Evolutionary conservation across 2,329 filamentous ascomycete genomes (phyloP).

Genomic region (Mollisiaceae sp.): DNA sequence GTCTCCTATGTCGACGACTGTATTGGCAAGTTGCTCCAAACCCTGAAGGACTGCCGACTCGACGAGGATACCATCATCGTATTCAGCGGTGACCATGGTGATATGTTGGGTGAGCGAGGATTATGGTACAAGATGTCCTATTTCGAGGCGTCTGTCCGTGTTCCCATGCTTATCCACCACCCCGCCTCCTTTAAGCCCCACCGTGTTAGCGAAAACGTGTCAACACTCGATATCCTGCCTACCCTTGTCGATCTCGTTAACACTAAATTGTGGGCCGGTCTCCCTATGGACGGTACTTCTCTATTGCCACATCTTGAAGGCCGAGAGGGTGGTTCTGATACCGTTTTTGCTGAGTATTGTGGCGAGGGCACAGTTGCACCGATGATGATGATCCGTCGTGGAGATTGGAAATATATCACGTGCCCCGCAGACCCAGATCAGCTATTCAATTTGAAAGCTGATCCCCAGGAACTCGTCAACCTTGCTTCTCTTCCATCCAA

Average conservation of each 20-base stretch:
- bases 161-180: slow-evolving; percentile 84
- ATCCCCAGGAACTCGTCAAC: slow-evolving; percentile 53
- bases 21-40: slow-evolving; percentile 79
- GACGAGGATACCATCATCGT: slow-evolving; percentile 88
- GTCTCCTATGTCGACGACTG: slow-evolving; percentile 95
- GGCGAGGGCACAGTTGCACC: slow-evolving; percentile 89
- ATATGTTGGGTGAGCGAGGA: slow-evolving; percentile 92
- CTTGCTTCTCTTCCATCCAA: slow-evolving; percentile 46
- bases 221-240: slow-evolving; percentile 87
- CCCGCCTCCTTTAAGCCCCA: slow-evolving; percentile 77
- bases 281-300: slow-evolving; percentile 87
- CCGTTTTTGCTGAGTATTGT: slow-evolving; percentile 94
- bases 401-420: slow-evolving; percentile 88
- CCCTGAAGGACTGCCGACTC: slow-evolving; percentile 78
- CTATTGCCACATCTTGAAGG: slow-evolving; percentile 79
- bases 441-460: slow-evolving; percentile 77
- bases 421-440: slow-evolving; percentile 85
- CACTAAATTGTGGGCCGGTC: slow-evolving; percentile 66
- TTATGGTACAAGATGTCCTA: slow-evolving; percentile 99
- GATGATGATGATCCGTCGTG: slow-evolving; percentile 91
- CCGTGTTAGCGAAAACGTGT: slow-evolving; percentile 82
- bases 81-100: slow-evolving; percentile 92
- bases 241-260: slow-evolving; percentile 86
- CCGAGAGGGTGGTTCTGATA: slow-evolving; percentile 71
- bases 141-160: slow-evolving; percentile 88